A percentile compares a stretch with the other conserved stretches of the same genome.
Evolutionary conservation across 495 filamentous ascomycete genomes (phyloP).

Genomic region (Aspergillus homomorphus): DNA sequence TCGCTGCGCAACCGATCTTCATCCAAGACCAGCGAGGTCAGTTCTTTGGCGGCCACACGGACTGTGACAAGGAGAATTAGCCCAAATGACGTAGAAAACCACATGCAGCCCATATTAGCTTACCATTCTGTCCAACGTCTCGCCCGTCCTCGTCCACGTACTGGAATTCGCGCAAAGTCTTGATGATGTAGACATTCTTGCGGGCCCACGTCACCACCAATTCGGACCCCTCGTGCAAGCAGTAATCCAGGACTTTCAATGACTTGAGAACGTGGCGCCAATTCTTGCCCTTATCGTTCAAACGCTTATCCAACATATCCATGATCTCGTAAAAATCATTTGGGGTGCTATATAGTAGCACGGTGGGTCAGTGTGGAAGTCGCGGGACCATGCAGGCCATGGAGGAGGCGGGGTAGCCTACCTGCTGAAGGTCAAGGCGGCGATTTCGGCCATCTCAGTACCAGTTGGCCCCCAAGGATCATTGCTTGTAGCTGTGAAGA

Average conservation of each 20-base stretch:
- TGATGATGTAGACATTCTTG: constrained; percentile 98
- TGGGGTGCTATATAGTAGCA: constrained; percentile 55
- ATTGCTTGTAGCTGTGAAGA: constrained; percentile 82
- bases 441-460: constrained; percentile 98
- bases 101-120: constrained; percentile 11
- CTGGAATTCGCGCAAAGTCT: constrained; percentile 93
- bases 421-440: constrained; percentile 95
- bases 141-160: constrained; percentile 92
- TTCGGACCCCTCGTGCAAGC: constrained; percentile 95
- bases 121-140: constrained; percentile 96
- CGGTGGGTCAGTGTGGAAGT: constrained; percentile 16
- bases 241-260: constrained; percentile 96
- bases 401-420: constrained; percentile 43
- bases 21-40: constrained; percentile 90
- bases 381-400: not conserved
- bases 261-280: constrained; percentile 99
- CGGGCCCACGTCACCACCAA: constrained; percentile 96
- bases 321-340: constrained; percentile 99
- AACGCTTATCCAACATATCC: constrained; percentile 98
- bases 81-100: not conserved
- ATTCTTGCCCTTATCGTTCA: constrained; percentile 99
- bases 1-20: constrained; percentile 92
- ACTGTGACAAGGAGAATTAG: constrained; percentile 54
- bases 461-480: constrained; percentile 99
- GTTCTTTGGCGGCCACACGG: constrained; percentile 91